phyloP scores from a whole-genome alignment of 192 early-diverging fungal genomes.

The Coemansia sp. region DNA sequence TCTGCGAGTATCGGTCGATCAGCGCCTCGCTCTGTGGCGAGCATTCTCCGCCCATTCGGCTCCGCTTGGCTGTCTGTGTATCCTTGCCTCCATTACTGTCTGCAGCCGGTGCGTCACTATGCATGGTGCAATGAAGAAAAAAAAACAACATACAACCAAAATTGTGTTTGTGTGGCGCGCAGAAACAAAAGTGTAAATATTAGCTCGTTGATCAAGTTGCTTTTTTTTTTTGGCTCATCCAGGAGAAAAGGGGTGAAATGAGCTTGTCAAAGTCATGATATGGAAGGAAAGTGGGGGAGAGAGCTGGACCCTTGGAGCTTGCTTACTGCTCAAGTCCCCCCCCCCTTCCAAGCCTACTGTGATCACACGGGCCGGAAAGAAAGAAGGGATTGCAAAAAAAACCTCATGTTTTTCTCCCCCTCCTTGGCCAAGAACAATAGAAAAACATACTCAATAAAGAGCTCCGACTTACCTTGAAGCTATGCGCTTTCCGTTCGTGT shows the following conservation, averaged over 20 bases:
- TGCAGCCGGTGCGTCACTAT: conserved; percentile 17
- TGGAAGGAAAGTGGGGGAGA: not conserved
- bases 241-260: too few species aligned
- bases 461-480: conserved; percentile 38
- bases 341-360: not conserved
- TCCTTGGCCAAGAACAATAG: too few species aligned
- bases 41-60: conserved; percentile 11
- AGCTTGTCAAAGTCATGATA: too few species aligned
- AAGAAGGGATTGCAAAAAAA: too few species aligned
- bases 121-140: conserved; percentile 5
- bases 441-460: too few species aligned
- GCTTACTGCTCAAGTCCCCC: not conserved
- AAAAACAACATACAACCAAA: not conserved
- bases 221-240: too few species aligned
- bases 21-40: conserved; percentile 47
- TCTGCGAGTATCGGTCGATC: conserved; percentile 30
- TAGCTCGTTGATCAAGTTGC: too few species aligned
- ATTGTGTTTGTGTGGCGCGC: not conserved
- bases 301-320: not conserved
- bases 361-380: too few species aligned
- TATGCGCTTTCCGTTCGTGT: conserved; percentile 38
- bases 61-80: not conserved
- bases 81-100: not conserved
- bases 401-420: too few species aligned
- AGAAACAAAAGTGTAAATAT: not conserved